Percentiles rank a stretch among this genome's conserved stretches.
phyloP scores from a whole-genome alignment of 225 moss, liverwort and hornwort genomes.

The Sphagnum contortum region DNA sequence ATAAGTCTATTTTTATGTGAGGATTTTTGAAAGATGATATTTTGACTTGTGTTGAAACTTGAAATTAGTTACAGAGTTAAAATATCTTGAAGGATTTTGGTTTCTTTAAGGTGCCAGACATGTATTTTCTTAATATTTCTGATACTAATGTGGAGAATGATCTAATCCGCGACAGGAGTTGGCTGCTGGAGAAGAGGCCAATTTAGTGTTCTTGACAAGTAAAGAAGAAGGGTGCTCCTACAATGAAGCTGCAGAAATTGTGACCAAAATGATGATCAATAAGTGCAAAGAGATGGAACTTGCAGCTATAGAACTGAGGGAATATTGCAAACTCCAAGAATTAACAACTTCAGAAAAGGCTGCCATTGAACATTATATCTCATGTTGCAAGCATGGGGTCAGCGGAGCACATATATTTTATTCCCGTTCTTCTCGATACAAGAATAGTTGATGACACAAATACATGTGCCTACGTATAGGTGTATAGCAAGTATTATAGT shows the following conservation, averaged over 20 bases:
- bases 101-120: neutral
- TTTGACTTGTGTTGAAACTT: no score
- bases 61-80: no score
- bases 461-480: no score
- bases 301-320: slow-evolving; percentile 10
- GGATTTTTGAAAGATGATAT: no score
- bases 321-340: neutral
- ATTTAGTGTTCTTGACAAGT: slow-evolving; percentile 4
- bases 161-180: slow-evolving; percentile 2
- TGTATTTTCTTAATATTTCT: no score
- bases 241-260: slow-evolving; percentile 14
- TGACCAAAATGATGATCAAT: slow-evolving; percentile 8
- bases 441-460: no score
- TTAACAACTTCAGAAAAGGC: neutral
- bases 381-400: slow-evolving; percentile 8
- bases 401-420: slow-evolving; percentile 1
- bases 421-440: no score
- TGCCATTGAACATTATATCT: slow-evolving; percentile 4
- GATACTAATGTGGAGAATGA: neutral
- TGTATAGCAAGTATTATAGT: no score
- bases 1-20: no score
- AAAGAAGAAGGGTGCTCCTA: slow-evolving; percentile 4
- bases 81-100: no score
- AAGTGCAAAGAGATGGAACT: slow-evolving; percentile 9
- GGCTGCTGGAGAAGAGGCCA: slow-evolving; percentile 5